These are phyloP conservation scores for Lentinus brumalis DNA, from an alignment of 768 basidiomycete species.

Conservation along the genomic window DNA sequence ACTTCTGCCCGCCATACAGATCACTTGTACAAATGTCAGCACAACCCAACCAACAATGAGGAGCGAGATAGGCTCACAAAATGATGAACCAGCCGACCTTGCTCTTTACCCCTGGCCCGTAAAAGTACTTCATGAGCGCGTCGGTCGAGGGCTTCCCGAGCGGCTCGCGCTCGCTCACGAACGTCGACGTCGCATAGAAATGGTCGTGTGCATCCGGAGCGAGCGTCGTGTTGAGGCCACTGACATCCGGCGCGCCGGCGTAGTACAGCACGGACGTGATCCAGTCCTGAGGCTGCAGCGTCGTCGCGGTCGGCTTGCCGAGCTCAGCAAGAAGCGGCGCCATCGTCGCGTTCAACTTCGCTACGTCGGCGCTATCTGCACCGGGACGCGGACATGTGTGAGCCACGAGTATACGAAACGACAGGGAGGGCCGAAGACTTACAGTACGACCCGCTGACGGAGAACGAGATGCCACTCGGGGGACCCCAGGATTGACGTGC, in stretches of 20 bases:
- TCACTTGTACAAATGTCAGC: neutral
- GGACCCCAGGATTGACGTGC: neutral
- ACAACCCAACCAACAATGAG: too few species aligned
- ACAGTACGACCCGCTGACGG: neutral
- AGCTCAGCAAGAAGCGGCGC: conserved; percentile 1
- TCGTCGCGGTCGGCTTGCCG: neutral
- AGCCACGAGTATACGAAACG: neutral
- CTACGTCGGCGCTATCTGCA: neutral
- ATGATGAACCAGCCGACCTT: neutral
- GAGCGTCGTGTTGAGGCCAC: neutral
- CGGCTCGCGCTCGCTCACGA: neutral
- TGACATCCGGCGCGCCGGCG: neutral
- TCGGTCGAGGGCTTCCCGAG: neutral
- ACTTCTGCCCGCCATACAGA: conserved; percentile 1
- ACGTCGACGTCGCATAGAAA: conserved; percentile 6
- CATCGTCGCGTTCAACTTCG: neutral
- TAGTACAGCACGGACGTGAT: neutral
- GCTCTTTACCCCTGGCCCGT: neutral
- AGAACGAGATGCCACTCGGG: neutral
- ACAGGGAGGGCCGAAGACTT: neutral
- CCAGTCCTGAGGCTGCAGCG: neutral
- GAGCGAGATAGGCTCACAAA: neutral
- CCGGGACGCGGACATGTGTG: neutral
- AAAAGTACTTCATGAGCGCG: conserved; percentile 5
- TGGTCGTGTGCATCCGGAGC: neutral